Evolutionary conservation across 768 basidiomycete genomes (phyloP).

Genomic region (Lactarius evosmus): DNA sequence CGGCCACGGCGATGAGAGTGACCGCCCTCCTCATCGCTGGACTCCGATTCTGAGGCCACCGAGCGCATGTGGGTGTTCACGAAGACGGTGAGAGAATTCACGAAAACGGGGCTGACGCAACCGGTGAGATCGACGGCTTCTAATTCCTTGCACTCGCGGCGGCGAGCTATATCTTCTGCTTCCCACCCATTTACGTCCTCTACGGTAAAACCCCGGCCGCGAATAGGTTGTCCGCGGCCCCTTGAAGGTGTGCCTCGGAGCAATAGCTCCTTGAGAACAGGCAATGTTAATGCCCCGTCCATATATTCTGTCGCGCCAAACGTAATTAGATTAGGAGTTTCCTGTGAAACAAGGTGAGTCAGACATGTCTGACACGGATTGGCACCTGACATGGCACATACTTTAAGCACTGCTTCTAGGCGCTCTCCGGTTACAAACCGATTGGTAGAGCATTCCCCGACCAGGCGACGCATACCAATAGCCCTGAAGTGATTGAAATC

Average conservation of each 20-base stretch:
- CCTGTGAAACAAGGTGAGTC: slow-evolving; percentile 45
- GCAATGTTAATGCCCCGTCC: slow-evolving; percentile 84
- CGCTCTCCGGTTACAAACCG: slow-evolving; percentile 93
- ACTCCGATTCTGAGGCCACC: slow-evolving; percentile 42
- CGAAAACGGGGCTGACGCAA: slow-evolving; percentile 89
- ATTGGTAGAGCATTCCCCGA: slow-evolving; percentile 83
- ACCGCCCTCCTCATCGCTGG: slow-evolving; percentile 40
- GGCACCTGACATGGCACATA: slow-evolving; percentile 33
- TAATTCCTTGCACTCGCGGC: slow-evolving; percentile 52
- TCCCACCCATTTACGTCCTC: slow-evolving; percentile 58
- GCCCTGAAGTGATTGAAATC: slow-evolving; percentile 98
- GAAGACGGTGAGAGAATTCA: slow-evolving; percentile 80
- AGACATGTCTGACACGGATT: slow-evolving; percentile 9
- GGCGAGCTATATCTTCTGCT: slow-evolving; percentile 73
- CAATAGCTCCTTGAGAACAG: slow-evolving; percentile 86
- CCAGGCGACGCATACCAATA: slow-evolving; percentile 90
- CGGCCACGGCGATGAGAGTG: slow-evolving; percentile 31
- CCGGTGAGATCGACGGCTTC: slow-evolving; percentile 93
- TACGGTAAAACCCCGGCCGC: slow-evolving; percentile 53
- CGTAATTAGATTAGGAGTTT: slow-evolving; percentile 78
- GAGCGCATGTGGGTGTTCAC: slow-evolving; percentile 61
- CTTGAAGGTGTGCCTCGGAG: slow-evolving; percentile 76
- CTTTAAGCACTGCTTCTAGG: slow-evolving; percentile 74
- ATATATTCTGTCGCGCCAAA: slow-evolving; percentile 99
- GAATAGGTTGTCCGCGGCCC: slow-evolving; percentile 62